Conservation (phyloP, 768 basidiomycete species). For the Trametopsis cervina region DNA sequence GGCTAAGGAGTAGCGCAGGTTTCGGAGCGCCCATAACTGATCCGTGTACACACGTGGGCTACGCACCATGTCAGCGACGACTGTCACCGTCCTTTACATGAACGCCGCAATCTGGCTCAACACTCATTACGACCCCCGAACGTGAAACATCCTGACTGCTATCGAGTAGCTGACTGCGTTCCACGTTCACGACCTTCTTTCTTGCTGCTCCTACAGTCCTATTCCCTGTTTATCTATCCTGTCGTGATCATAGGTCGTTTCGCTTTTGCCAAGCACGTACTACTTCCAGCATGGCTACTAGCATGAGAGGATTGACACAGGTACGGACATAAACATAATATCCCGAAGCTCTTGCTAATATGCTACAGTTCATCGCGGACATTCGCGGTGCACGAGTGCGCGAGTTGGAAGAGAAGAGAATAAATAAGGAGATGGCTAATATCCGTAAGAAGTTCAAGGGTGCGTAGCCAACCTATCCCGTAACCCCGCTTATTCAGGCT, state of each 20-base stretch:
- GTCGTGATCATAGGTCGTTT: too few species aligned
- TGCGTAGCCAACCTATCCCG: conserved; percentile 21
- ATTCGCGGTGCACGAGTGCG: conserved; percentile 94
- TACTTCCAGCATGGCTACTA: conserved; percentile 62
- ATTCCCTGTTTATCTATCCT: too few species aligned
- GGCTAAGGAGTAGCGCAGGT: not conserved
- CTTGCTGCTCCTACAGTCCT: too few species aligned
- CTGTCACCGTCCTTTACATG: too few species aligned
- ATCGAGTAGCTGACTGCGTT: too few species aligned
- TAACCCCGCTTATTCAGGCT: not conserved
- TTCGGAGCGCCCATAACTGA: not conserved
- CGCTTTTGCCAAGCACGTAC: too few species aligned
- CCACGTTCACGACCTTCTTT: too few species aligned
- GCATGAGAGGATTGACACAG: conserved; percentile 91
- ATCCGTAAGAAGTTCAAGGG: conserved; percentile 99
- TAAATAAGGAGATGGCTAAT: conserved; percentile 99
- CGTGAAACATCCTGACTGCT: not conserved
- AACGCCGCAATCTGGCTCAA: too few species aligned
- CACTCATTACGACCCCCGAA: not conserved
- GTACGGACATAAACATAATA: conserved; percentile 38
- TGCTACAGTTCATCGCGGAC: conserved; percentile 89
- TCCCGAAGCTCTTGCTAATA: not conserved
- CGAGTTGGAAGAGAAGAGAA: conserved; percentile 96
- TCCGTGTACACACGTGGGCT: not conserved
- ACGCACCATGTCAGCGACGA: too few species aligned